Evolutionary conservation across 1,139 yeast species (phyloP), one percentile per base, ranked within the genome.

Genomic region (Magnusiomyces tetraspermus): DNA sequence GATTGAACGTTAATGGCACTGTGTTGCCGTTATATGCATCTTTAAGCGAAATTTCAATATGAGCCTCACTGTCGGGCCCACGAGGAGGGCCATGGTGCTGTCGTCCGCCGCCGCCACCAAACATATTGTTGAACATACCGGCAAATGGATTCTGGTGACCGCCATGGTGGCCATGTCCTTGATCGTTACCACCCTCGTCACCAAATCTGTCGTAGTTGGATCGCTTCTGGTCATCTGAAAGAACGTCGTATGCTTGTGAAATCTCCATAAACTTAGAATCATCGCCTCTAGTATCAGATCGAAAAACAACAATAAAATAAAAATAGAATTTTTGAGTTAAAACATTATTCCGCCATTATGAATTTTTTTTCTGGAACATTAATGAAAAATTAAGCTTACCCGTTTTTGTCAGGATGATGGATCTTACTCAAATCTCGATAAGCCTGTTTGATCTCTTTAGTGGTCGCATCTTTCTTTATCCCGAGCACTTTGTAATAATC

Each of bases 341-440:
- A n/a, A n/a, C n/a, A n/a, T n/a, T n/a, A n/a, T n/a, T n/a, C n/a
- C n/a, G n/a, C n/a, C n/a, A n/a, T n/a, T n/a, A n/a, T n/a, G n/a
- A n/a, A n/a, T n/a, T n/a, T n/a, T n/a, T n/a, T n/a, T n/a, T n/a
- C n/a, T n/a, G n/a, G n/a, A n/a, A n/a, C n/a, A n/a, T n/a, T n/a
- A n/a, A n/a, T n/a, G n/a, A n/a, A n/a, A n/a, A n/a, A n/a, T n/a
- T n/a, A 21, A 28, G 61, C 65, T 49, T 55, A 62, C 31, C 80
- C 84, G 63, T 92, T 92, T 72, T 94, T 92, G 67, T 92, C 98
- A 1, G 98, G 98, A 65, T 92, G 98, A 68, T 79, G 89, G 64
- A 86, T 87, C 67, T 89, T 85, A 60, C 94, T 83, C 59, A 92
- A 73, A 56, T 80, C 79, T 60, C 96, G 73, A 68, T 90, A 92